phyloP scores from a whole-genome alignment of 2,329 filamentous ascomycete species.

The Metarhizium sp. region DNA sequence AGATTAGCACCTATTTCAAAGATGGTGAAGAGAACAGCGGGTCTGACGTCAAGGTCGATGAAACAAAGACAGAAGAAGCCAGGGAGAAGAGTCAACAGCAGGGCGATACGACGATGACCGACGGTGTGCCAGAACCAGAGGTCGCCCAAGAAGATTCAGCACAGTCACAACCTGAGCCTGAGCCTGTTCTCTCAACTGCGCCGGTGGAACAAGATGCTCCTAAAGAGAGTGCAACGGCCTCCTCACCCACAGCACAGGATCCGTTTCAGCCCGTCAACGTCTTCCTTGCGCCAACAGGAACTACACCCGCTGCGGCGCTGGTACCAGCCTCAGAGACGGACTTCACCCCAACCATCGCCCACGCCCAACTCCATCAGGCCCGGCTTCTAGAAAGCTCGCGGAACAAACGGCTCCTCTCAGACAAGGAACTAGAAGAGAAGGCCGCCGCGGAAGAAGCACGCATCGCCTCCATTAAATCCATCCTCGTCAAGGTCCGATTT shows the following conservation, averaged over 20 bases:
- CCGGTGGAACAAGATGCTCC: constrained; percentile 10
- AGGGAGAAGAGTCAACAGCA: constrained; percentile 5
- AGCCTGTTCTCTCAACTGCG: constrained; percentile 4
- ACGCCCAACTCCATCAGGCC: constrained; percentile 66
- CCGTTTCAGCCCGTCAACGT: constrained; percentile 52
- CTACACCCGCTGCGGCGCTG: constrained; percentile 66
- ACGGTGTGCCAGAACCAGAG: constrained; percentile 5
- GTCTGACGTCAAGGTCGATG: constrained; percentile 8
- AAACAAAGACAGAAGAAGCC: constrained; percentile 1
- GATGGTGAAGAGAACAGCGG: constrained; percentile 14
- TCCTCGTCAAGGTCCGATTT: constrained; percentile 74
- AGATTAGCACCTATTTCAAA: constrained; percentile 70
- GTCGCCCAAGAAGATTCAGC: not conserved
- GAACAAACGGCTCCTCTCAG: constrained; percentile 72
- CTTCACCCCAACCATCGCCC: constrained; percentile 66
- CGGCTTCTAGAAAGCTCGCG: constrained; percentile 51
- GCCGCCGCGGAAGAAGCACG: constrained; percentile 56
- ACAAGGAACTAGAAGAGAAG: constrained; percentile 68
- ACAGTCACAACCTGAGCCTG: constrained; percentile 1
- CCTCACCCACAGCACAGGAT: constrained; percentile 15
- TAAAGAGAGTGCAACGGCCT: not conserved
- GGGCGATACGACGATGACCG: constrained; percentile 16
- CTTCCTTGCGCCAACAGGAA: constrained; percentile 66
- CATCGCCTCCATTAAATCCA: constrained; percentile 54
- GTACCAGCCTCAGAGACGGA: constrained; percentile 60